These are phyloP conservation scores for Huntiella moniliformis DNA, from an alignment of 2,329 filamentous ascomycete genomes.

Conservation along the genomic window DNA sequence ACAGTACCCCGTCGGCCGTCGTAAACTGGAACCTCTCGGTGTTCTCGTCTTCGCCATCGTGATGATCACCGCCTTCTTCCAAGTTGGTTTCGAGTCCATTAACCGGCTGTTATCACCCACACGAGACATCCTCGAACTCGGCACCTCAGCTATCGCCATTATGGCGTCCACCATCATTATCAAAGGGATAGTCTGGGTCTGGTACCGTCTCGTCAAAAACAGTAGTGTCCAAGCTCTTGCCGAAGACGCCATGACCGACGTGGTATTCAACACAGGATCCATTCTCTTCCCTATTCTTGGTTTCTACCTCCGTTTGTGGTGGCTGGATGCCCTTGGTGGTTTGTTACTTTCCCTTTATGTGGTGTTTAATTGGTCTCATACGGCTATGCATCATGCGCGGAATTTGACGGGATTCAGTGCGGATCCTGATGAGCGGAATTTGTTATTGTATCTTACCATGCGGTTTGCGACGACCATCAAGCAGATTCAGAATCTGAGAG, in stretches of 20 bases:
- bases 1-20: slow-evolving; percentile 58
- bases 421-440: slow-evolving; percentile 62
- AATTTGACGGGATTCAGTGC: slow-evolving; percentile 66
- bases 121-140: slow-evolving; percentile 53
- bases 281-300: slow-evolving; percentile 72
- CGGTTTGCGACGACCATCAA: slow-evolving; percentile 76
- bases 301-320: slow-evolving; percentile 62
- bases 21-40: slow-evolving; percentile 59
- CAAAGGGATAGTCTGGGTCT: slow-evolving; percentile 69
- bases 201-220: slow-evolving; percentile 73
- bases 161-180: slow-evolving; percentile 69
- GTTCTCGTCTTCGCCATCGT: slow-evolving; percentile 68
- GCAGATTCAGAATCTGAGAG: slow-evolving; percentile 68
- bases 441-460: slow-evolving; percentile 81
- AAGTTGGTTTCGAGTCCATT: slow-evolving; percentile 55
- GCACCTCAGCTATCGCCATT: slow-evolving; percentile 53
- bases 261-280: slow-evolving; percentile 79
- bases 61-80: slow-evolving; percentile 71
- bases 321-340: slow-evolving; percentile 64
- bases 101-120: slow-evolving; percentile 41
- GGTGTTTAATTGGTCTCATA: slow-evolving; percentile 60
- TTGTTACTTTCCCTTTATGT: slow-evolving; percentile 61
- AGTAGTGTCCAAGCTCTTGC: slow-evolving; percentile 65
- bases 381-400: slow-evolving; percentile 57
- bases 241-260: slow-evolving; percentile 45